phyloP scores from a whole-genome alignment of 2,329 filamentous ascomycete species.

The Hortaea werneckii region DNA sequence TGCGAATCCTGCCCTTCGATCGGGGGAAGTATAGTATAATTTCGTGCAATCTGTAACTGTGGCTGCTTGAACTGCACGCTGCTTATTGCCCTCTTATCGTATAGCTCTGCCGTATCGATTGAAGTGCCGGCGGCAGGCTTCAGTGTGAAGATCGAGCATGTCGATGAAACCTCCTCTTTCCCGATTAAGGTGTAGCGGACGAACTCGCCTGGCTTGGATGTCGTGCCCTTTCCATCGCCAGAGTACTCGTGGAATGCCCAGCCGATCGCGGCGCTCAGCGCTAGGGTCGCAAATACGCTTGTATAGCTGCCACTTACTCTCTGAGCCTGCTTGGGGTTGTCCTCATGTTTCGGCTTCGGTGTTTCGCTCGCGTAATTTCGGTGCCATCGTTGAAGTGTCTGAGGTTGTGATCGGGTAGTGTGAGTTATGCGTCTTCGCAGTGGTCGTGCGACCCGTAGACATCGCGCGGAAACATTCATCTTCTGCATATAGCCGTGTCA shows the following conservation, averaged over 20 bases:
- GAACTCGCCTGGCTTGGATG: conserved; percentile 11
- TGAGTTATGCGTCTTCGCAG: no score
- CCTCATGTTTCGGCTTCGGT: not conserved
- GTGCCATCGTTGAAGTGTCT: no score
- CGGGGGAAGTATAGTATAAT: conserved; percentile 80
- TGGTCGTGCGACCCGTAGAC: no score
- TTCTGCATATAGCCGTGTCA: no score
- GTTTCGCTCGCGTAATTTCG: not conserved
- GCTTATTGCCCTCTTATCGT: conserved; percentile 54
- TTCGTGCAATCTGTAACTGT: conserved; percentile 78
- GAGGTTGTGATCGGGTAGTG: no score
- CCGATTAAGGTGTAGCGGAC: conserved; percentile 49
- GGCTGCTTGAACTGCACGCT: conserved; percentile 92
- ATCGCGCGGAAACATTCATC: no score
- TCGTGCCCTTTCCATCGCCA: not conserved
- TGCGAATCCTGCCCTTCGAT: conserved; percentile 21
- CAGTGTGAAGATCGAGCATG: conserved; percentile 60
- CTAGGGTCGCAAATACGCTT: not conserved
- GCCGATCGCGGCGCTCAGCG: not conserved
- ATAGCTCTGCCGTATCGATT: conserved; percentile 11
- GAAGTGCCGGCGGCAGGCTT: conserved; percentile 26
- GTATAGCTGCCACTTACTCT: conserved; percentile 1
- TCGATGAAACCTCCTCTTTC: conserved; percentile 54
- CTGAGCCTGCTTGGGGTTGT: not conserved
- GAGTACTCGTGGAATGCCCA: not conserved